Evolutionary conservation across 2,329 filamentous ascomycete species (phyloP).

Genomic region (Colletotrichum chrysophilum): DNA sequence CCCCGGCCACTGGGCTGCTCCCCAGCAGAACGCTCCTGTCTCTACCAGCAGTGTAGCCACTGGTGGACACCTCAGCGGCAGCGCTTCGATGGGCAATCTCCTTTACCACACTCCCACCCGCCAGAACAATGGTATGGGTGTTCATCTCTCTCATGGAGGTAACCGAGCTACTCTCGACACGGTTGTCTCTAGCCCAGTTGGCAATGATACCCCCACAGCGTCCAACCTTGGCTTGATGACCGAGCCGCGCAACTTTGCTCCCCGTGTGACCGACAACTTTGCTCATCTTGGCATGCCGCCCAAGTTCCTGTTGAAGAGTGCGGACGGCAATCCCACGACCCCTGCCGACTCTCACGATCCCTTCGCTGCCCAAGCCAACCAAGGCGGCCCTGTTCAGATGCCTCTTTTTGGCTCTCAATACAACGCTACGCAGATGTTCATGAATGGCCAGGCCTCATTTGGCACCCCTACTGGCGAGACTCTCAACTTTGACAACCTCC

Average conservation of each 20-base stretch:
- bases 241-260: constrained; percentile 48
- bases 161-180: background rate
- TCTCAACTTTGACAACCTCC: background rate
- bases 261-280: constrained; percentile 33
- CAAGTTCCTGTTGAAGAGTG: constrained; percentile 35
- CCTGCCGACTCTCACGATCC: background rate
- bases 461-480: background rate
- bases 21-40: background rate
- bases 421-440: background rate
- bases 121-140: background rate
- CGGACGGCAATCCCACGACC: background rate
- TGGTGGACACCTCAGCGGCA: constrained; percentile 3
- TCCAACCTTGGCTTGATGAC: constrained; percentile 30
- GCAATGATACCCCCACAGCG: background rate
- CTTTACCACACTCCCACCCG: background rate
- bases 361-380: background rate
- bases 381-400: background rate
- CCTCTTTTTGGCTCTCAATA: background rate
- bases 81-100: constrained; percentile 8
- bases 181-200: background rate
- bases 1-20: background rate
- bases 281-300: constrained; percentile 37
- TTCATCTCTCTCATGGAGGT: background rate
- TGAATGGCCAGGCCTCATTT: background rate
- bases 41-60: background rate